Evolutionary conservation across 805 yeast species (phyloP).

Genomic region (Yarrowia bubula): DNA sequence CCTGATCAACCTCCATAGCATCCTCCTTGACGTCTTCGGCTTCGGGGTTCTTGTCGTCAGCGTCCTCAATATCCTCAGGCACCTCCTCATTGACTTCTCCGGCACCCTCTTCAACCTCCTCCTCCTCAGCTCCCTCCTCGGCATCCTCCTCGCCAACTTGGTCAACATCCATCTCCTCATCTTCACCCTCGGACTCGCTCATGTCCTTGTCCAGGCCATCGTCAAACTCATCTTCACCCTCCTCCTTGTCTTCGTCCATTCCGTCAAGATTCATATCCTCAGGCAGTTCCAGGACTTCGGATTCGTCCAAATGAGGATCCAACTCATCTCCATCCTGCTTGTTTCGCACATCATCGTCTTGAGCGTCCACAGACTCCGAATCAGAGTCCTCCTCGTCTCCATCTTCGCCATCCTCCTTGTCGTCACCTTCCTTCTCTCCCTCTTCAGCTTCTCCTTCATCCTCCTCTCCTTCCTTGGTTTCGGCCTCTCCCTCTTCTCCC

Average conservation of each 20-base stretch:
- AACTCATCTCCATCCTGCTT: slow-evolving; percentile 75
- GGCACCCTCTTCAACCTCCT: slow-evolving; percentile 34
- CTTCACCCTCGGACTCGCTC: slow-evolving; percentile 36
- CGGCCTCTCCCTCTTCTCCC: slow-evolving; percentile 25
- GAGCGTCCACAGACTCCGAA: slow-evolving; percentile 52
- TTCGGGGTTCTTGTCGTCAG: slow-evolving; percentile 38
- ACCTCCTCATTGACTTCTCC: slow-evolving; percentile 37
- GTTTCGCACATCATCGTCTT: slow-evolving; percentile 59
- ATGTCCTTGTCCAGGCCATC: slow-evolving; percentile 35
- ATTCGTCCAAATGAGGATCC: slow-evolving; percentile 74
- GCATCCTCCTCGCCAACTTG: slow-evolving; percentile 35
- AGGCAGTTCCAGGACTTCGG: slow-evolving; percentile 84
- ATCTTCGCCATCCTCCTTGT: slow-evolving; percentile 47
- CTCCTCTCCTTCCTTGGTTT: slow-evolving; percentile 38
- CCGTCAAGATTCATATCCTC: slow-evolving; percentile 88
- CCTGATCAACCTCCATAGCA: slow-evolving; percentile 38
- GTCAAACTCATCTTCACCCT: slow-evolving; percentile 43
- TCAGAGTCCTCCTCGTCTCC: slow-evolving; percentile 46
- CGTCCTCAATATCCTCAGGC: slow-evolving; percentile 33
- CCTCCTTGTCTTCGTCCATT: slow-evolving; percentile 59
- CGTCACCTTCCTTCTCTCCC: slow-evolving; percentile 41
- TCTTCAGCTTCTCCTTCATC: slow-evolving; percentile 42
- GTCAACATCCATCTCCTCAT: slow-evolving; percentile 37
- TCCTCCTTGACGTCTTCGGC: slow-evolving; percentile 35
- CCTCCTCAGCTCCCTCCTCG: slow-evolving; percentile 40